phyloP scores from a whole-genome alignment of 2,329 filamentous ascomycete genomes.

The Exophiala oligosperma region DNA sequence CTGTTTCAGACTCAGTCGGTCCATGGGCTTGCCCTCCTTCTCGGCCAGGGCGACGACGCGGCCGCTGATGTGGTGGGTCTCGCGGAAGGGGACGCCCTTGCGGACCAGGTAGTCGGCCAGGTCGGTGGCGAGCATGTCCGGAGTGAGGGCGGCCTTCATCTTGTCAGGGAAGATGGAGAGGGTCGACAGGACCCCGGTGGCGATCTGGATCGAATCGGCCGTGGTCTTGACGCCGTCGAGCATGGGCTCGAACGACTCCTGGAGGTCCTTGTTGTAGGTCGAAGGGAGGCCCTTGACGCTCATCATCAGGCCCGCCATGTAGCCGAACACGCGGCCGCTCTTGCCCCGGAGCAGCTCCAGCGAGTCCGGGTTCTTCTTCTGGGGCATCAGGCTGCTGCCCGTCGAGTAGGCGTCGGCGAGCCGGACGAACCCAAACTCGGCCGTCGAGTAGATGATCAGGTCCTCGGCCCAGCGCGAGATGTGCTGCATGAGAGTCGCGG shows the following conservation, averaged over 20 bases:
- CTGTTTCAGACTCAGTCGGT: slow-evolving; percentile 65
- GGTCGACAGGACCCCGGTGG: slow-evolving; percentile 75
- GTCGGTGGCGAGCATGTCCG: slow-evolving; percentile 74
- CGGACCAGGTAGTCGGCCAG: slow-evolving; percentile 50
- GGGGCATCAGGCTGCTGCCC: slow-evolving; percentile 74
- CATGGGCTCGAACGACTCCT: slow-evolving; percentile 83
- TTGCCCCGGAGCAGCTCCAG: slow-evolving; percentile 77
- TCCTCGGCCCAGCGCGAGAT: slow-evolving; percentile 81
- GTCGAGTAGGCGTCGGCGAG: slow-evolving; percentile 80
- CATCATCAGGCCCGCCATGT: slow-evolving; percentile 78
- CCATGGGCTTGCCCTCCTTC: slow-evolving; percentile 65
- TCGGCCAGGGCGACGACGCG: slow-evolving; percentile 71
- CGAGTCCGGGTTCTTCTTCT: slow-evolving; percentile 81
- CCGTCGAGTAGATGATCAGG: slow-evolving; percentile 76
- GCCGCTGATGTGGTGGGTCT: slow-evolving; percentile 77
- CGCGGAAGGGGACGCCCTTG: slow-evolving; percentile 68
- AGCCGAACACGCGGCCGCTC: slow-evolving; percentile 72
- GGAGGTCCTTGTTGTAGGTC: slow-evolving; percentile 90
- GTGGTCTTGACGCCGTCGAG: slow-evolving; percentile 78
- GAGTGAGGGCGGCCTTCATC: slow-evolving; percentile 77
- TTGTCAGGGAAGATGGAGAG: slow-evolving; percentile 68
- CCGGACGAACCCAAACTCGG: slow-evolving; percentile 74
- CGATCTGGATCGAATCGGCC: slow-evolving; percentile 77
- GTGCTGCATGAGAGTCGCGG: slow-evolving; percentile 74
- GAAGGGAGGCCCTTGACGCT: slow-evolving; percentile 73